Conservation (phyloP, 768 basidiomycete species). For the Rhodotorula taiwanensis region DNA sequence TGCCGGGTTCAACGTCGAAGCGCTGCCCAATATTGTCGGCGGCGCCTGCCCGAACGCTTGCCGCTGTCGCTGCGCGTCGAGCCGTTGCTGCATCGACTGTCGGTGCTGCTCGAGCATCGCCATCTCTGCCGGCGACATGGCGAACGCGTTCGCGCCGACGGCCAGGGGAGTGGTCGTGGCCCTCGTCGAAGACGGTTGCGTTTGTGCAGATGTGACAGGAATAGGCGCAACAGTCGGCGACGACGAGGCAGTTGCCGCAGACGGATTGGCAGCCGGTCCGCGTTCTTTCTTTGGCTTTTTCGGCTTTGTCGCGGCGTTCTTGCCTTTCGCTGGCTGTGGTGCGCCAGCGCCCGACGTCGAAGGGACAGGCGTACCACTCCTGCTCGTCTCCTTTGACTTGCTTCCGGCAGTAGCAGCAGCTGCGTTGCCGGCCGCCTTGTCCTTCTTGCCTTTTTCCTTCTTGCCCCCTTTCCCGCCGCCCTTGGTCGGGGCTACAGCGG, state of each 20-base stretch:
- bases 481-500: neutral
- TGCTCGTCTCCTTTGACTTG: slow-evolving; percentile 7
- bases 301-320: neutral
- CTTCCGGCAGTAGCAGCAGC: too few relatives aligned
- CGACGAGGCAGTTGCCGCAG: neutral
- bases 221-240: neutral
- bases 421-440: slow-evolving; percentile 1
- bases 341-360: neutral
- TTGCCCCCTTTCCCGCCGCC: neutral
- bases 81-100: slow-evolving; percentile 1
- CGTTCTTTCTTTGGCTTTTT: neutral
- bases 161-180: neutral
- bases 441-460: slow-evolving; percentile 18
- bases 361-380: slow-evolving; percentile 9
- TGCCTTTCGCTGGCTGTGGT: neutral
- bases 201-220: too few relatives aligned
- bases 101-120: neutral
- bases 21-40: too few relatives aligned
- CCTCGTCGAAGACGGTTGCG: neutral
- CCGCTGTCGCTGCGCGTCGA: slow-evolving; percentile 6
- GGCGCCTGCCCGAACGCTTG: neutral
- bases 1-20: too few relatives aligned
- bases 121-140: neutral
- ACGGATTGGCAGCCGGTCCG: too few relatives aligned
- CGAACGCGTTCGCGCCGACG: too few relatives aligned